phyloP scores from a whole-genome alignment of 2,329 filamentous ascomycete species.

The Ceratocystis albifundus region DNA sequence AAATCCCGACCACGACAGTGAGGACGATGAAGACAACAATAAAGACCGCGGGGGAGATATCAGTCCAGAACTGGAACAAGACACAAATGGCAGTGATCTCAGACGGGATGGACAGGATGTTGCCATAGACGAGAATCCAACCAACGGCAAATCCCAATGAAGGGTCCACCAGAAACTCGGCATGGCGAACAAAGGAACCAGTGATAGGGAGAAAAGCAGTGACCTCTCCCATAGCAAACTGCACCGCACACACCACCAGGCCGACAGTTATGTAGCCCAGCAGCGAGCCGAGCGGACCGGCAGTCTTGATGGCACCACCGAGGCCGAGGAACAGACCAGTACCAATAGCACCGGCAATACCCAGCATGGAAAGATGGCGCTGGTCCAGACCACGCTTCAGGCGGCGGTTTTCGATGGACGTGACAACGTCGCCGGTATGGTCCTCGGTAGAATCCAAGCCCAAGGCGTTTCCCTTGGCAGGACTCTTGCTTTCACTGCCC shows the following conservation, averaged over 20 bases:
- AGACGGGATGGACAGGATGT: slow-evolving; percentile 42
- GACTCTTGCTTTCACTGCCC: slow-evolving; percentile 5
- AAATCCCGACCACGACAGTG: slow-evolving; percentile 37
- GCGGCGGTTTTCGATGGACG: slow-evolving; percentile 38
- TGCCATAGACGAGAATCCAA: slow-evolving; percentile 46
- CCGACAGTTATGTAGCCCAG: slow-evolving; percentile 47
- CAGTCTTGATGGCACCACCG: slow-evolving; percentile 41
- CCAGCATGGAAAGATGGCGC: slow-evolving; percentile 50
- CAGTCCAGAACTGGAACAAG: slow-evolving; percentile 52
- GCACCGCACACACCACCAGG: slow-evolving; percentile 45
- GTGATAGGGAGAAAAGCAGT: slow-evolving; percentile 51
- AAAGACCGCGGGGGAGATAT: slow-evolving; percentile 42
- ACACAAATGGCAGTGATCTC: slow-evolving; percentile 54
- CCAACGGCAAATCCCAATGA: slow-evolving; percentile 46
- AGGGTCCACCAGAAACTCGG: slow-evolving; percentile 50
- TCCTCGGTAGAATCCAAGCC: slow-evolving; percentile 18
- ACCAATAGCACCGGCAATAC: slow-evolving; percentile 50
- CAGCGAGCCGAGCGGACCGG: slow-evolving; percentile 38
- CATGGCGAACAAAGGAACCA: slow-evolving; percentile 50
- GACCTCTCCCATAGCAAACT: slow-evolving; percentile 48
- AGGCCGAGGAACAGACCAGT: slow-evolving; percentile 51
- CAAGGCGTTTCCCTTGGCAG: slow-evolving; percentile 6
- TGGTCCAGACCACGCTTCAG: slow-evolving; percentile 37
- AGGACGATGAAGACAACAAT: slow-evolving; percentile 36
- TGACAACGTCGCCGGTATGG: slow-evolving; percentile 37